Conservation (phyloP, 108 stramenopile genomes). For the Cyclotella kingstonii region DNA sequence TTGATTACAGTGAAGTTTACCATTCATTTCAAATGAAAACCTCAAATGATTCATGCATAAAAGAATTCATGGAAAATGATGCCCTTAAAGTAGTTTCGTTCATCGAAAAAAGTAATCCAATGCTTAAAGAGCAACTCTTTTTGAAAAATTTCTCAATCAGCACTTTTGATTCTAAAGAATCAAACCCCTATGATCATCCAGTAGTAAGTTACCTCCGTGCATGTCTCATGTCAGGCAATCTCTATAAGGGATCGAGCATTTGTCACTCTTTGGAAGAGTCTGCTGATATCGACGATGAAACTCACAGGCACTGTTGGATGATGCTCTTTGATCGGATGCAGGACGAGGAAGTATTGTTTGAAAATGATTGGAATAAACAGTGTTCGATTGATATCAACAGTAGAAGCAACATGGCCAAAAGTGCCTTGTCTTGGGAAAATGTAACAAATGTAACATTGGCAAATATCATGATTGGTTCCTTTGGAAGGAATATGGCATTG, state of each 20-base stretch:
- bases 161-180: slow-evolving; percentile 1
- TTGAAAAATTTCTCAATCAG: slow-evolving; percentile 10
- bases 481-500: slow-evolving; percentile 30
- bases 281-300: slow-evolving; percentile 5
- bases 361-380: slow-evolving; percentile 23
- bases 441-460: slow-evolving; percentile 17
- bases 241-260: slow-evolving; percentile 10
- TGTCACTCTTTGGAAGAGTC: slow-evolving; percentile 30
- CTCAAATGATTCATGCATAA: too few species aligned
- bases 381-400: not conserved
- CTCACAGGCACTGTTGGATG: slow-evolving; percentile 20
- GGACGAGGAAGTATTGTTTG: slow-evolving; percentile 23
- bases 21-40: slow-evolving; percentile 21
- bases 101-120: slow-evolving; percentile 27
- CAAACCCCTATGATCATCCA: slow-evolving; percentile 19
- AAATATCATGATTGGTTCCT: slow-evolving; percentile 12
- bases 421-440: too few species aligned
- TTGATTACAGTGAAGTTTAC: slow-evolving; percentile 33
- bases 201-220: slow-evolving; percentile 26
- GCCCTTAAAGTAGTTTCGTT: slow-evolving; percentile 19
- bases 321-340: slow-evolving; percentile 35
- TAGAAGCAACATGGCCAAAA: slow-evolving; percentile 3
- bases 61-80: slow-evolving; percentile 17
- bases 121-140: slow-evolving; percentile 17
- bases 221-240: slow-evolving; percentile 8